phyloP scores from a whole-genome alignment of 495 filamentous ascomycete species.

The Penicillium maclennaniae region DNA sequence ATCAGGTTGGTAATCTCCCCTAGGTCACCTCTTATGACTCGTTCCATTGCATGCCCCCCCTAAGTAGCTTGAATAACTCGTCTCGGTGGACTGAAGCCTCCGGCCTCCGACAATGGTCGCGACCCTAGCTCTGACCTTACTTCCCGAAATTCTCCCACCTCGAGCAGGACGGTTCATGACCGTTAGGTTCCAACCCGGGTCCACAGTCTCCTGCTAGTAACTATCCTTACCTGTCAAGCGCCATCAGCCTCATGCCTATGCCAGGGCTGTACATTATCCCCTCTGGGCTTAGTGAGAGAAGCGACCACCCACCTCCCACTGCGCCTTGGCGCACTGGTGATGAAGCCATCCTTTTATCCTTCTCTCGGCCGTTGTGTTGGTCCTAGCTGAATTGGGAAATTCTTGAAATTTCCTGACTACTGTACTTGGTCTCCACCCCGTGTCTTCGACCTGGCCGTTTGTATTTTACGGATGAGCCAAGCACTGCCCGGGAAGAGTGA shows the following conservation, averaged over 20 bases:
- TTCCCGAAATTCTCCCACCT: not conserved
- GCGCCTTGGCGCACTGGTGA: not conserved
- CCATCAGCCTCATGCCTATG: slow-evolving; percentile 7
- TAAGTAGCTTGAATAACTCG: not conserved
- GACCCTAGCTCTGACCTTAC: not conserved
- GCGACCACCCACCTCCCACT: not conserved
- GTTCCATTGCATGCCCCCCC: not conserved
- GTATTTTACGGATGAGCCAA: not conserved
- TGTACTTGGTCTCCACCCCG: not conserved
- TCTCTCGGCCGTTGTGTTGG: not conserved
- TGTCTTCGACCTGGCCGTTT: not conserved
- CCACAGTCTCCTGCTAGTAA: not conserved
- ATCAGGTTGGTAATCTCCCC: not conserved
- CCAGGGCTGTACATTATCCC: slow-evolving; percentile 5
- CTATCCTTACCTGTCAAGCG: not conserved
- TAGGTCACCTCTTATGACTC: not conserved
- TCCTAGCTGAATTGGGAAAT: not conserved
- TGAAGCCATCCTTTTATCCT: slow-evolving; percentile 5
- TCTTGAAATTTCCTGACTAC: not conserved
- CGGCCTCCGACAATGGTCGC: not conserved
- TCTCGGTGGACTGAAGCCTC: not conserved
- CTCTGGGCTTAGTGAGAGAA: slow-evolving; percentile 4
- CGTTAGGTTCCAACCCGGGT: not conserved
- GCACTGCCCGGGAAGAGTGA: not conserved
- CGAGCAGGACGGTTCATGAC: not conserved